Conservation (phyloP, 176 grass and related monocot species). For the Rhynchospora tenuis region DNA sequence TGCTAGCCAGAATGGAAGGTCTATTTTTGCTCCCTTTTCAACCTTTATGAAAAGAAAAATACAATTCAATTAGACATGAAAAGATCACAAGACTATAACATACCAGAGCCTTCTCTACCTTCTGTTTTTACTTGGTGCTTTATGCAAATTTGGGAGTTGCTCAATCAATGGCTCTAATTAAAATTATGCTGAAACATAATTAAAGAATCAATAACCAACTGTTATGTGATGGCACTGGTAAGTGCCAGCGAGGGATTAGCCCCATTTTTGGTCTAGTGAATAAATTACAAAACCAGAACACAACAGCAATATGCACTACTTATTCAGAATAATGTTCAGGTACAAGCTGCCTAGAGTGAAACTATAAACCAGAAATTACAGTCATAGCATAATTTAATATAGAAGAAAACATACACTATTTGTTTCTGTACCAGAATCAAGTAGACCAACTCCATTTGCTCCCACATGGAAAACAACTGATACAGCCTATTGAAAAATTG, state of each 20-base stretch:
- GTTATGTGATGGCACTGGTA: background rate
- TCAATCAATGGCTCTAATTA: background rate
- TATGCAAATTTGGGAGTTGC: background rate
- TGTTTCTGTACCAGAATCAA: conserved; percentile 74
- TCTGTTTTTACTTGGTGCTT: background rate
- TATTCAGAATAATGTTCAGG: background rate
- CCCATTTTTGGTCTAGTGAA: background rate
- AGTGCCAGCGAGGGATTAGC: background rate
- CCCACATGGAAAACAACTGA: conserved; percentile 68
- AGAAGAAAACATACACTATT: conserved; percentile 45
- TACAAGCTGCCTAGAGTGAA: background rate
- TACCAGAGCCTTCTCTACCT: background rate
- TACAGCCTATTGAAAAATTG: conserved; percentile 37
- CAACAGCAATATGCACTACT: background rate
- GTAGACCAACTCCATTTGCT: conserved; percentile 63
- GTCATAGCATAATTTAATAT: too few species aligned
- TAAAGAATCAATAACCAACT: background rate
- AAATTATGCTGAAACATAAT: background rate
- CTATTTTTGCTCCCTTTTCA: conserved; percentile 81
- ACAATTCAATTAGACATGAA: background rate
- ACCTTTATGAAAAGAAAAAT: conserved; percentile 43
- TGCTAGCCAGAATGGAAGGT: conserved; percentile 84
- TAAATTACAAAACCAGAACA: background rate
- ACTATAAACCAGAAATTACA: too few species aligned
- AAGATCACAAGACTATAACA: background rate